Base-by-base conservation (phyloP, 2,329 filamentous ascomycete genomes). In the Pyrenophora seminiperda region DNA sequence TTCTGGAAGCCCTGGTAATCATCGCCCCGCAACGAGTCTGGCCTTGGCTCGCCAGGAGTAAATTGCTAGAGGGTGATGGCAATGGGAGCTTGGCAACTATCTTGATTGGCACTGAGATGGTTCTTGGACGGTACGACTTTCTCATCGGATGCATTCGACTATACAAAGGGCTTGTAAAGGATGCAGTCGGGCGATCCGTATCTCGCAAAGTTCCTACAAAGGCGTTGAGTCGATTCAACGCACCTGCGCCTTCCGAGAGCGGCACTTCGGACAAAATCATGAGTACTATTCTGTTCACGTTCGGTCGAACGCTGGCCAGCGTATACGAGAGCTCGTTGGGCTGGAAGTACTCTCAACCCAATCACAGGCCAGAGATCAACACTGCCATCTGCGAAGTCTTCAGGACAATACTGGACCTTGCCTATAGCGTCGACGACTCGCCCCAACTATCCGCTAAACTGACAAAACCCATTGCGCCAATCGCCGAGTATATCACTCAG, bases 21-120 rank as follows among this genome's bases (percentile, higher is more conserved):
- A 62, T 88, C n/a, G 84, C 88, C 42, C 93, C 94, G 0, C 89
- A 88, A 48, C 82, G 92, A 52, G 86, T 96, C 5, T 97, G 94
- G 92, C 91, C 93, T 3, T 90, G 93, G 69, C 81, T 99, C 63
- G 85, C 87, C 3, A 85, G 90, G 49, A 95, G 90, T 70, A 85
- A 87, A 55, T 77, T 99, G 14, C 79, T 99, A 37, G 88, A 89
- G 60, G 83, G 86, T 5, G 87, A 91, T 59, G 86, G 89, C 7
- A 87, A 86, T 55, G 86, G 91, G 9, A 86, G 88, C 53, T 81
- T 99, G 53, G 84, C 87, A 31, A 85, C 85, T 41, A 86, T 97
- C 42, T 83, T 95, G 2, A 89, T 89, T n/a, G 87, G 85, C 18
- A 83, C 91, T 3, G 94, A 99, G 66, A 82, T 96, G 48, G 84